Percentiles rank a stretch among this genome's conserved stretches.
These are phyloP conservation scores for Galerina marginata DNA, from an alignment of 768 basidiomycete species.

Conservation along the genomic window DNA sequence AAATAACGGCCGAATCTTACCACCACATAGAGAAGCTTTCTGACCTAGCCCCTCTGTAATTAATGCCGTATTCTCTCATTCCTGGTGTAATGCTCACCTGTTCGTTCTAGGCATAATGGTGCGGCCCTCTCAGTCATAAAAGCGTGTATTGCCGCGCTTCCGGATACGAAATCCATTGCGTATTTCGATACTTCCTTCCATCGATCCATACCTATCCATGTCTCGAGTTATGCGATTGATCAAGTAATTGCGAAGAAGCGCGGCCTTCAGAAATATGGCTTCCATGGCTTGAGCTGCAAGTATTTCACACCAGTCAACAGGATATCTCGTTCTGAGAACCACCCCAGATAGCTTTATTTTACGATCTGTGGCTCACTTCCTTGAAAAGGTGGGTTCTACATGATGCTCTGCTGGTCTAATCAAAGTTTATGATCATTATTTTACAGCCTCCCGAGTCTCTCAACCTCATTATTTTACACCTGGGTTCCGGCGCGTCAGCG, in stretches of 20 bases:
- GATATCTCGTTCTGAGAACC: neutral
- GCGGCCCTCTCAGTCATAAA: conserved; percentile 65
- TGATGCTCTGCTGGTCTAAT: neutral
- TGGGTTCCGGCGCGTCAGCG: conserved; percentile 89
- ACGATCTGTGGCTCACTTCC: conserved; percentile 59
- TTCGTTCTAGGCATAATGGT: conserved; percentile 57
- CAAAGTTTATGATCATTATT: neutral
- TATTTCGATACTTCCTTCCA: conserved; percentile 93
- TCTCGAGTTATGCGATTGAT: conserved; percentile 81
- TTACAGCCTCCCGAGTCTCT: conserved; percentile 48
- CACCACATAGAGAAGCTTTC: conserved; percentile 78
- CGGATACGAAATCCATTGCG: conserved; percentile 74
- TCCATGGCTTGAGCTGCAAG: conserved; percentile 84
- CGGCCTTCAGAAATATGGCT: conserved; percentile 88
- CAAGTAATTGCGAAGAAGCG: conserved; percentile 62
- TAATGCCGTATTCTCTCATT: conserved; percentile 15
- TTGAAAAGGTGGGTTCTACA: conserved; percentile 51
- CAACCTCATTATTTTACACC: conserved; percentile 83
- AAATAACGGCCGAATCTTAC: conserved; percentile 70
- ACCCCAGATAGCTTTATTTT: conserved; percentile 70
- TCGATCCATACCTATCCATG: conserved; percentile 72
- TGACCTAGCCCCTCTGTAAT: conserved; percentile 80
- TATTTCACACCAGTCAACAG: neutral
- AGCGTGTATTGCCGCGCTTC: conserved; percentile 65
- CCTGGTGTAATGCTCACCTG: neutral